phyloP scores from a whole-genome alignment of 148 eudicot species.

The Dianthus caryophyllus region DNA sequence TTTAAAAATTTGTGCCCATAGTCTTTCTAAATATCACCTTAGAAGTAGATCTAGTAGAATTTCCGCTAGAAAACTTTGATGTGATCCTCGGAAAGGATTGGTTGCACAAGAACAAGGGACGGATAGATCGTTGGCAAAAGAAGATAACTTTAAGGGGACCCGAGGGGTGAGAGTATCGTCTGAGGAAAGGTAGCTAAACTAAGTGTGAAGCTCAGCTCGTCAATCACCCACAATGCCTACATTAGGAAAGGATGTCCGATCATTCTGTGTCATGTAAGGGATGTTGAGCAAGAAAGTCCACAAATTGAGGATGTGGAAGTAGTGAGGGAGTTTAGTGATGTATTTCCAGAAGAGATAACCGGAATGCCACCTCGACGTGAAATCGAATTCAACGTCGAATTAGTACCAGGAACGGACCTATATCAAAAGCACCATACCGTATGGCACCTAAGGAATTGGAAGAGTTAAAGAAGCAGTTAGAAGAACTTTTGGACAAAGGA shows the following conservation, averaged over 20 bases:
- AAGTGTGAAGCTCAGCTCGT: no score
- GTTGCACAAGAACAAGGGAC: no score
- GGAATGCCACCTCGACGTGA: not conserved
- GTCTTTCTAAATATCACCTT: no score
- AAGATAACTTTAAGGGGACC: no score
- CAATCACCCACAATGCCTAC: no score
- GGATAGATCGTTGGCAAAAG: no score
- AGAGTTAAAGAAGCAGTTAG: not conserved
- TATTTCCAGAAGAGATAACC: not conserved
- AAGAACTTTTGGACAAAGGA: not conserved
- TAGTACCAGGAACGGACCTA: not conserved
- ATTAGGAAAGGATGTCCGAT: not conserved
- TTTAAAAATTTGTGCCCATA: no score
- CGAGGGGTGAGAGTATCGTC: no score
- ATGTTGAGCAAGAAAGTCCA: not conserved
- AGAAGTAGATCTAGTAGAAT: no score
- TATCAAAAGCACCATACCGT: not conserved
- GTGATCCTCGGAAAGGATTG: no score
- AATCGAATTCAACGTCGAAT: not conserved
- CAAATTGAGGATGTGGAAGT: not conserved
- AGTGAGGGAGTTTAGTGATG: not conserved
- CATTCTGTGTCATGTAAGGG: not conserved
- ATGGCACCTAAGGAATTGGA: not conserved
- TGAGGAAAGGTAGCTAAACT: no score
- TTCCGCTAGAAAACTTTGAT: no score